Base-by-base conservation (phyloP, 306 rosid genomes). In the Vigna radiata region DNA sequence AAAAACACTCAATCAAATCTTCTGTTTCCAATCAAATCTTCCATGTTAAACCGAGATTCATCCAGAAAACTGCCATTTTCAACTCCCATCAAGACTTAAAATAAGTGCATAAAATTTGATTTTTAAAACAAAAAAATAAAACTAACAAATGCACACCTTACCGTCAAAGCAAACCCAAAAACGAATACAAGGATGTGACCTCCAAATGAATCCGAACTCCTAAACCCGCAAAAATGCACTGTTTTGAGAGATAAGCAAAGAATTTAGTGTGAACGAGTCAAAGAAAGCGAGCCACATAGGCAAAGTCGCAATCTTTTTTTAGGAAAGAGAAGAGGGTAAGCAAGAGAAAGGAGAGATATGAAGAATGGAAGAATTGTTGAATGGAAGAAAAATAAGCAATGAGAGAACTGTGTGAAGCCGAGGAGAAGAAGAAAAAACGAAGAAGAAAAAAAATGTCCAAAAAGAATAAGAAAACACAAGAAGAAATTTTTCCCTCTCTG, bases 131-230 rank as follows among this genome's bases (percentile, higher is more conserved):
- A 9, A 37, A 44, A 31, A n/a, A n/a, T n/a, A n/a, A n/a, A n/a
- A n/a, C n/a, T n/a, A 77, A 59, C 55, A 64, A 85, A 73, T 75
- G 83, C 84, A 77, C 68, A 78, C 80, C 98, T 85, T 90, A 88
- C 90, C 77, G 80, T 72, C 54, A 89, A 89, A 89, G 96, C 89
- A 89, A 90, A 71, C 74, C 83, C 80, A 78, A 54, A 84, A 83
- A 82, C 80, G 80, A 77, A 82, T 85, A 85, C 68, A 62, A 68
- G 81, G 83, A 83, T 66, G 80, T 68, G 70, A 85, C 88, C 87
- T 53, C 80, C 86, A 74, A 80, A 86, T 81, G 66, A 85, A 81
- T 82, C 76, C 17, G 39, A 82, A 78, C 37, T 75, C 83, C 84
- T 31, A 76, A 81, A 33, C 64, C 70, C 53, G 5, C 74, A 77